Evolutionary conservation across 106 monocot genomes (phyloP).

Genomic region (Dendrobium chrysotoxum): DNA sequence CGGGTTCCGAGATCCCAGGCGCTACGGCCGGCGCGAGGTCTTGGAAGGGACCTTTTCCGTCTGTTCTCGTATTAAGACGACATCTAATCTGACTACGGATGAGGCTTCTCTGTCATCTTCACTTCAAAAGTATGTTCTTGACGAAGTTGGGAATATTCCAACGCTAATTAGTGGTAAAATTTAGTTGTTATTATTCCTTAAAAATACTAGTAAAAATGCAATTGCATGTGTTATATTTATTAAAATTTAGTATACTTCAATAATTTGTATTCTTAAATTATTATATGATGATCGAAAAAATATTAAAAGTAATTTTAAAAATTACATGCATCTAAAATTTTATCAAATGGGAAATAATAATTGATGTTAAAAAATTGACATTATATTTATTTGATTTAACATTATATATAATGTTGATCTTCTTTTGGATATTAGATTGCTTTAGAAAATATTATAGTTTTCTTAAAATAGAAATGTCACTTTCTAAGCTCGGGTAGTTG

Average conservation of each 20-base stretch:
- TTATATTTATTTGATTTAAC: too few species aligned
- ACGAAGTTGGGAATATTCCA: neutral
- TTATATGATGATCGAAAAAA: neutral
- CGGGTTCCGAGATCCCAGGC: constrained; percentile 13
- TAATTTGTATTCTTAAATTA: neutral
- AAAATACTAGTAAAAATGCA: too few species aligned
- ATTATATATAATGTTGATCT: too few species aligned
- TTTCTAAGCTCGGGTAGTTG: too few species aligned
- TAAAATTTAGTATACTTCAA: neutral
- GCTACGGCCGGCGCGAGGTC: constrained; percentile 30
- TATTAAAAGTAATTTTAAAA: neutral
- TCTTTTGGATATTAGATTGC: too few species aligned
- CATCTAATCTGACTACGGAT: neutral
- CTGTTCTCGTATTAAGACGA: constrained; percentile 3
- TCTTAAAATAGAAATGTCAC: too few species aligned
- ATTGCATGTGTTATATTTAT: neutral
- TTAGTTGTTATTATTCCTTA: neutral
- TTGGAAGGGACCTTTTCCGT: constrained; percentile 32
- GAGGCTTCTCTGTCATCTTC: neutral
- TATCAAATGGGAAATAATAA: too few species aligned
- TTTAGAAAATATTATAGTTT: too few species aligned
- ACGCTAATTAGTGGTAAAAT: neutral
- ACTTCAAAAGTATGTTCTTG: neutral
- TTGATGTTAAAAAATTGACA: too few species aligned
- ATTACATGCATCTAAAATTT: neutral